phyloP scores from a whole-genome alignment of 2,329 filamentous ascomycete species.

The Chalara sp. region DNA sequence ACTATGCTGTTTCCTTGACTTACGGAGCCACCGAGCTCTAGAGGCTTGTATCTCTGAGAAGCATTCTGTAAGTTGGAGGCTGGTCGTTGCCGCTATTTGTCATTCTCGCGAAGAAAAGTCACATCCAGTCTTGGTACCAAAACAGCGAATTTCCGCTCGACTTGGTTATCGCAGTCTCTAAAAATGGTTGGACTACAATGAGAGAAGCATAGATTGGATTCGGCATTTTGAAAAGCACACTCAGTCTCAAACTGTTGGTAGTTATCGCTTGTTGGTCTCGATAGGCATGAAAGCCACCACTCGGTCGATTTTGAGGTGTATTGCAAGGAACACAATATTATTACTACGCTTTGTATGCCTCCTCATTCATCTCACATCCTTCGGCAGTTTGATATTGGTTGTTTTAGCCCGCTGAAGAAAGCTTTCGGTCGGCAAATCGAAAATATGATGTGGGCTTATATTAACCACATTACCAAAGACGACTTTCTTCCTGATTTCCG shows the following conservation, averaged over 20 bases:
- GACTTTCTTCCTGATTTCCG: background rate
- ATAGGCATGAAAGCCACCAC: background rate
- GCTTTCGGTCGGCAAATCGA: background rate
- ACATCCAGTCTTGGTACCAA: conserved; percentile 3
- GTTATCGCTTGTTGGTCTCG: background rate
- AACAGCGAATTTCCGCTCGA: background rate
- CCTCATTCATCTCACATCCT: conserved; percentile 1
- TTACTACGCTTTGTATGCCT: conserved; percentile 2
- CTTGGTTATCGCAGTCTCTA: background rate
- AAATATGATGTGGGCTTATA: background rate
- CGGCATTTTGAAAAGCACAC: background rate
- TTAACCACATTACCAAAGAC: background rate
- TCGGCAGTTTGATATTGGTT: conserved; percentile 14
- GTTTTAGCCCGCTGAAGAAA: conserved; percentile 18
- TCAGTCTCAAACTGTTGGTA: background rate
- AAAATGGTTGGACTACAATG: conserved; percentile 15
- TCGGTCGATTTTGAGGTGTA: background rate
- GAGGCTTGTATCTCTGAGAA: no score
- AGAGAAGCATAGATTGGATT: conserved; percentile 26
- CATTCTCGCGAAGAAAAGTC: conserved; percentile 16
- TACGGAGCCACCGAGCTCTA: no score
- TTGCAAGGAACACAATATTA: background rate
- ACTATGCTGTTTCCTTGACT: no score
- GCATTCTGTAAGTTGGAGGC: no score
- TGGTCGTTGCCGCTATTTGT: conserved; percentile 20